Evolutionary conservation across 345 rosid genomes (phyloP).

Genomic region (Populus nigra): DNA sequence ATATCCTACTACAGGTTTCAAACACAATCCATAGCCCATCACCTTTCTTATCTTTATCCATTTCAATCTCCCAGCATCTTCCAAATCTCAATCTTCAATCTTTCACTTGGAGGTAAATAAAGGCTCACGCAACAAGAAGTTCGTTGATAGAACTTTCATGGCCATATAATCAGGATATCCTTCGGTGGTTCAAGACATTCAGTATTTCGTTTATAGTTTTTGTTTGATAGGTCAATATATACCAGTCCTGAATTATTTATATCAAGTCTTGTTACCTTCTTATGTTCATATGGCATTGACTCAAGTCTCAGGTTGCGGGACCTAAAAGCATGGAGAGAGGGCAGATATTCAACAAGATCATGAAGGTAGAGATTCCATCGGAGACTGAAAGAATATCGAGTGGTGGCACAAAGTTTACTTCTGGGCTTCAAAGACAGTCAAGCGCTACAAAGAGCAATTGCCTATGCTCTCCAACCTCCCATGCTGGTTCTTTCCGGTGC

Average conservation of each 20-base stretch:
- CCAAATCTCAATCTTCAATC: not conserved
- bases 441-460: conserved; percentile 54
- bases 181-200: not conserved
- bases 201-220: not conserved
- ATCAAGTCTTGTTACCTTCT: not conserved
- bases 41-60: conserved; percentile 4
- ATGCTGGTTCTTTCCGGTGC: conserved; percentile 43
- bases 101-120: not conserved
- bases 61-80: not conserved
- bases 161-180: not conserved
- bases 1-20: not conserved
- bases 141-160: too few relatives aligned
- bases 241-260: not conserved
- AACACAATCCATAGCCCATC: not conserved
- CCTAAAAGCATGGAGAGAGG: conserved; percentile 29
- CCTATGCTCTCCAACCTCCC: conserved; percentile 74
- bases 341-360: conserved; percentile 17
- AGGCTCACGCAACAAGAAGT: not conserved
- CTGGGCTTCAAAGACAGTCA: conserved; percentile 45
- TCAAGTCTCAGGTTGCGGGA: not conserved
- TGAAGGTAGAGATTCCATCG: conserved; percentile 42
- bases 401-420: conserved; percentile 1
- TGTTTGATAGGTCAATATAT: too few relatives aligned
- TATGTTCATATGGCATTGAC: not conserved
- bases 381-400: conserved; percentile 10